Conservation (phyloP, 2,329 filamentous ascomycete species). For the Plectosphaerella sp. region DNA sequence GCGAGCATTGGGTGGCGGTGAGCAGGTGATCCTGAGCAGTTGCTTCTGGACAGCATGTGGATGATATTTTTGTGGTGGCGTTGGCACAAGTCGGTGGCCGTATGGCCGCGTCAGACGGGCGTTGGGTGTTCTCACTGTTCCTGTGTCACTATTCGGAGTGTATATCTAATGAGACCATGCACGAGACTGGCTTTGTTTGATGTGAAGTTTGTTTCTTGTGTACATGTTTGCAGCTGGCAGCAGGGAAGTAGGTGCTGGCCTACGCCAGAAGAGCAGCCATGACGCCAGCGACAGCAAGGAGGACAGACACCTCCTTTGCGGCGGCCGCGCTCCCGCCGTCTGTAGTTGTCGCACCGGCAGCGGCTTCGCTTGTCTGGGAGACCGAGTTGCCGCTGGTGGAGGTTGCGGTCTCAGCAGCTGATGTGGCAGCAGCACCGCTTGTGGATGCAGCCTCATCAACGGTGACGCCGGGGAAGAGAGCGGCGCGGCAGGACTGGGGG, state of each 20-base stretch:
- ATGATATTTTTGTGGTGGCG: too few species aligned
- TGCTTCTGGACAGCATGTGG: too few species aligned
- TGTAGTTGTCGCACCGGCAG: background rate
- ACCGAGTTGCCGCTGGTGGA: background rate
- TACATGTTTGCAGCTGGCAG: too few species aligned
- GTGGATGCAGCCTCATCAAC: background rate
- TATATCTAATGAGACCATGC: too few species aligned
- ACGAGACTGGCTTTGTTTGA: too few species aligned
- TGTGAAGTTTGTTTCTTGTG: too few species aligned
- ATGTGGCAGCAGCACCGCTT: background rate
- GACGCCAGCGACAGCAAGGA: background rate
- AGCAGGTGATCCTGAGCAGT: background rate
- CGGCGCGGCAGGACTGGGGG: background rate
- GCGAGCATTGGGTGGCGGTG: constrained; percentile 37
- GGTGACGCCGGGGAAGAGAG: constrained; percentile 1
- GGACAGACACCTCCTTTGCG: background rate
- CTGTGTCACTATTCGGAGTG: too few species aligned
- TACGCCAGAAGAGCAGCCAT: background rate
- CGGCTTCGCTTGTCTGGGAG: background rate
- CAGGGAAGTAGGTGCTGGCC: too few species aligned
- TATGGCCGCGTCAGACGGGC: too few species aligned
- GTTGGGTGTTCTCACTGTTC: too few species aligned
- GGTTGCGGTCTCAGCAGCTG: background rate
- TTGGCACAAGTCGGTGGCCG: too few species aligned
- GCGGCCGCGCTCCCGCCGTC: background rate